Evolutionary conservation across 345 rosid genomes (phyloP).

Genomic region (Passiflora organensis): DNA sequence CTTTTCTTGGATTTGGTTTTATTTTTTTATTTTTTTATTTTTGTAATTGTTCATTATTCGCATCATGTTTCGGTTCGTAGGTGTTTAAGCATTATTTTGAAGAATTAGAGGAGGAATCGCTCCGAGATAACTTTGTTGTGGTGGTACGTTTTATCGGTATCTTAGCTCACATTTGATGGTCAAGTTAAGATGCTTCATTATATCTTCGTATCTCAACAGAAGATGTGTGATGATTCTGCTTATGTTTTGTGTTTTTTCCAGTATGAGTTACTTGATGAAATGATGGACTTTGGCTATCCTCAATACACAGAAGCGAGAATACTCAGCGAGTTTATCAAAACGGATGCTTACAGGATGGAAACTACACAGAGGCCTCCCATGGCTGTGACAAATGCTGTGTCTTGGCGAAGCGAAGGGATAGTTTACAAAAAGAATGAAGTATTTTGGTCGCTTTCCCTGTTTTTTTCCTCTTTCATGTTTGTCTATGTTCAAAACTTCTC

Average conservation of each 20-base stretch:
- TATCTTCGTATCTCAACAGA: neutral
- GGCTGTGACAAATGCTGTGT: slow-evolving; percentile 98
- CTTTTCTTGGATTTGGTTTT: neutral
- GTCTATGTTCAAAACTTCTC: slow-evolving; percentile 5
- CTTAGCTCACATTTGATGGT: neutral
- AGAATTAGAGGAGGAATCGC: slow-evolving; percentile 92
- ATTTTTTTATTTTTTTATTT: neutral
- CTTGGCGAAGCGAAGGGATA: slow-evolving; percentile 98
- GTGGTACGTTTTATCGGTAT: slow-evolving; percentile 82
- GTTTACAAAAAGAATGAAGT: slow-evolving; percentile 89
- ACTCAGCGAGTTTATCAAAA: slow-evolving; percentile 93
- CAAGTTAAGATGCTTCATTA: neutral
- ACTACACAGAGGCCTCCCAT: slow-evolving; percentile 94
- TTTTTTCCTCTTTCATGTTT: neutral
- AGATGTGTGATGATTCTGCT: slow-evolving; percentile 4
- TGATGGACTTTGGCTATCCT: slow-evolving; percentile 98
- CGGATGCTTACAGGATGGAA: slow-evolving; percentile 98
- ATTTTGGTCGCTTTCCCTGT: slow-evolving; percentile 17
- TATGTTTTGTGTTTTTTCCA: slow-evolving; percentile 29
- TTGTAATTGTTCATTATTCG: neutral
- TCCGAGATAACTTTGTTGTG: slow-evolving; percentile 95
- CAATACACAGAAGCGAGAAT: slow-evolving; percentile 89
- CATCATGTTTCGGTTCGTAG: slow-evolving; percentile 16
- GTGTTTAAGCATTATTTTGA: slow-evolving; percentile 98
- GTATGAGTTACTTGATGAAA: slow-evolving; percentile 98